Percentiles rank a stretch among this genome's conserved stretches.
phyloP scores from a whole-genome alignment of 306 rosid genomes.

The Corylus heterophylla region DNA sequence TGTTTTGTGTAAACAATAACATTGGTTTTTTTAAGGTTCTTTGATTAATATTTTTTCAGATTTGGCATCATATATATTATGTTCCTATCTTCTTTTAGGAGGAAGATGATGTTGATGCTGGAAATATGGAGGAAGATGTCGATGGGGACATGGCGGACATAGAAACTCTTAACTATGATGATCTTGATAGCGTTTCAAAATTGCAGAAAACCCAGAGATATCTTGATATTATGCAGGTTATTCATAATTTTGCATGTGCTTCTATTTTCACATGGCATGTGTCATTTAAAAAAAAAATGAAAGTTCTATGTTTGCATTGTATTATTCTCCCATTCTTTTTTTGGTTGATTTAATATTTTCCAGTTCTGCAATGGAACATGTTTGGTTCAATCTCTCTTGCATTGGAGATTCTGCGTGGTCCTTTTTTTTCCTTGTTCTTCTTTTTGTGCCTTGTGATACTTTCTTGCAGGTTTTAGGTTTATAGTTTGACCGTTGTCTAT shows the following conservation, averaged over 20 bases:
- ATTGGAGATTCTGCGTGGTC: conserved; percentile 8
- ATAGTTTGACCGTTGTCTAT: background rate
- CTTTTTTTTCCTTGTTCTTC: background rate
- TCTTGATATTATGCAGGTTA: conserved; percentile 75
- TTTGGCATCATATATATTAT: background rate
- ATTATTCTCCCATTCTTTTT: background rate
- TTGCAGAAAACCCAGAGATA: conserved; percentile 86
- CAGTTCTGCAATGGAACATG: background rate
- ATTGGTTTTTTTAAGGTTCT: background rate
- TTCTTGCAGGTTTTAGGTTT: conserved; percentile 13
- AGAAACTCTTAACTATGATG: conserved; percentile 86
- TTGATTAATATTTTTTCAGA: background rate
- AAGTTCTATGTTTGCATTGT: conserved; percentile 13
- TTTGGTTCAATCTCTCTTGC: conserved; percentile 6
- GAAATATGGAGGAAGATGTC: conserved; percentile 87
- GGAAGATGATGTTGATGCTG: conserved; percentile 59
- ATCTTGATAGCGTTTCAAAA: conserved; percentile 91
- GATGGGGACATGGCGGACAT: conserved; percentile 90
- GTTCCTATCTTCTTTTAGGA: conserved; percentile 36
- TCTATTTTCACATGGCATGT: background rate
- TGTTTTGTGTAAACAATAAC: background rate
- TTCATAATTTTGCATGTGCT: conserved; percentile 1
- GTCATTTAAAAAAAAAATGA: background rate
- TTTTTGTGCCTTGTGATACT: background rate
- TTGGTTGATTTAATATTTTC: background rate